Conservation (phyloP, 2,329 filamentous ascomycete species). For the Dissoconium aciculare region DNA sequence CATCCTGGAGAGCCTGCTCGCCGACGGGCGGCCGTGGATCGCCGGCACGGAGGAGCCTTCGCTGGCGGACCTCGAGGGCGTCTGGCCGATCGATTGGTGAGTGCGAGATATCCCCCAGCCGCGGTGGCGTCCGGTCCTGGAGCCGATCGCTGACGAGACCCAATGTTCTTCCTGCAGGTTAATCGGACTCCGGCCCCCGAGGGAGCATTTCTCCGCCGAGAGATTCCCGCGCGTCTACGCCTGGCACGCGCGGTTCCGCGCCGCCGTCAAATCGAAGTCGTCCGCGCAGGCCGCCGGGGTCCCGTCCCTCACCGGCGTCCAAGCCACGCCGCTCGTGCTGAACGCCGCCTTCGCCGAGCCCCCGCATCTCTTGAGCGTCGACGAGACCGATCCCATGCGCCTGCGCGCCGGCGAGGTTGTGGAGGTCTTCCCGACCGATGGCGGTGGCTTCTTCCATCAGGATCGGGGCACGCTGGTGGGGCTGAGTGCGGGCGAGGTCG, state of each 20-base stretch:
- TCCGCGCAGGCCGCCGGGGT: conserved; percentile 25
- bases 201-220: conserved; percentile 35
- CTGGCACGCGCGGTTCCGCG: conserved; percentile 49
- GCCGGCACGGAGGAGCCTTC: conserved; percentile 38
- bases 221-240: conserved; percentile 46
- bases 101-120: no score
- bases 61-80: conserved; percentile 50
- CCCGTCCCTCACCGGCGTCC: conserved; percentile 36
- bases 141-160: no score
- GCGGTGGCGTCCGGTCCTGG: no score
- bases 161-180: no score
- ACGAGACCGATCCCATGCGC: conserved; percentile 37
- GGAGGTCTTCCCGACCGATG: conserved; percentile 47
- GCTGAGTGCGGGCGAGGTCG: conserved; percentile 40
- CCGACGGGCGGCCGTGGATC: conserved; percentile 53
- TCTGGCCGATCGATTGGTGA: conserved; percentile 47
- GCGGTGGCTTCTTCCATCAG: conserved; percentile 38
- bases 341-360: conserved; percentile 33
- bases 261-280: conserved; percentile 32
- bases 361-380: conserved; percentile 31
- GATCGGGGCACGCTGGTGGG: conserved; percentile 43
- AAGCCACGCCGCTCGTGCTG: conserved; percentile 37
- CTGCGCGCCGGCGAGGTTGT: conserved; percentile 42
- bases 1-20: conserved; percentile 47
- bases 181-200: conserved; percentile 41